Evolutionary conservation across 2,329 filamentous ascomycete species (phyloP).

Genomic region (Trichoderma arundinaceum): DNA sequence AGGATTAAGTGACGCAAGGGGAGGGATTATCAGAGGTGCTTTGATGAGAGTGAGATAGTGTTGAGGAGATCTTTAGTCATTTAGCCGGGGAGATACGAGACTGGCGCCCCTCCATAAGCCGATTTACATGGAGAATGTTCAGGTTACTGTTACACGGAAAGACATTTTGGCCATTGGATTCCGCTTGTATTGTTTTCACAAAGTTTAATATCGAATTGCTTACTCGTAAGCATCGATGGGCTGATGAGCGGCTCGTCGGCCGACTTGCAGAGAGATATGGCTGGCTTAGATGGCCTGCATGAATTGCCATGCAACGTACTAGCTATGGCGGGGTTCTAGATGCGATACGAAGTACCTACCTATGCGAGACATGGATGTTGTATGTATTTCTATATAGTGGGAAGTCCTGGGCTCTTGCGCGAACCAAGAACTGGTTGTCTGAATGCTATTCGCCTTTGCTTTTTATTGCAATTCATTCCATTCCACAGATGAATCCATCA

Average conservation of each 20-base stretch:
- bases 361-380: too few species aligned
- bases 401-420: background rate
- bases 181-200: background rate
- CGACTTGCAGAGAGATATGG: constrained; percentile 7
- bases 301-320: background rate
- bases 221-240: background rate
- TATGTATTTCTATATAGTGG: background rate
- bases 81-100: constrained; percentile 9
- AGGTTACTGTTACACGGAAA: background rate
- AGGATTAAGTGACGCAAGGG: background rate
- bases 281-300: background rate
- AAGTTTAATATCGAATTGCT: background rate
- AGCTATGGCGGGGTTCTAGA: background rate
- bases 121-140: background rate
- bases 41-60: background rate
- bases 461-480: too few species aligned
- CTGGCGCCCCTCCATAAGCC: background rate
- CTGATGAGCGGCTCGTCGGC: constrained; percentile 9
- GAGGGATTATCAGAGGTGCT: constrained; percentile 8
- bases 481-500: too few species aligned
- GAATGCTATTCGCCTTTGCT: too few species aligned
- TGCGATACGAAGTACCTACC: too few species aligned
- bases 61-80: background rate
- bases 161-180: background rate
- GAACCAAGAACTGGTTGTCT: background rate